Percentiles rank a stretch among this genome's conserved stretches.
phyloP scores from a whole-genome alignment of 1,284 basidiomycete species.

The Thecaphora frezii region DNA sequence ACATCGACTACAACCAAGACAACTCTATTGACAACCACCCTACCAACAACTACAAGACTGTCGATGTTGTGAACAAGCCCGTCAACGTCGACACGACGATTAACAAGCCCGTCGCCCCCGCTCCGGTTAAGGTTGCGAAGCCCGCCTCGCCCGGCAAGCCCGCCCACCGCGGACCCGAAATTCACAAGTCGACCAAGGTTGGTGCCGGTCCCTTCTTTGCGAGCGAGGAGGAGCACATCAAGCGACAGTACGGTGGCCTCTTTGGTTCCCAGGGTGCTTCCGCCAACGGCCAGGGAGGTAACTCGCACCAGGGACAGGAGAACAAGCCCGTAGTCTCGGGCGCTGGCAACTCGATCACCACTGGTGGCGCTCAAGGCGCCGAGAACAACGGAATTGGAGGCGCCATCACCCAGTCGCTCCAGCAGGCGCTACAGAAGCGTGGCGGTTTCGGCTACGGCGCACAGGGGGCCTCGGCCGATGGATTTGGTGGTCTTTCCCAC shows the following conservation, averaged over 20 bases:
- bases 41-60: no score
- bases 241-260: not conserved
- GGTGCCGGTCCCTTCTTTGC: no score
- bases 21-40: not conserved
- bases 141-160: no score
- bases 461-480: constrained; percentile 19
- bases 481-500: constrained; percentile 6
- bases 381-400: constrained; percentile 17
- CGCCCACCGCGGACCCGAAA: no score
- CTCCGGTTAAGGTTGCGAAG: no score
- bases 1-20: not conserved
- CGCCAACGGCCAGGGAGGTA: constrained; percentile 14
- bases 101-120: not conserved
- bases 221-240: no score
- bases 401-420: constrained; percentile 7
- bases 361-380: constrained; percentile 12
- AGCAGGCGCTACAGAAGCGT: constrained; percentile 10
- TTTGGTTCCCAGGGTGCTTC: constrained; percentile 13
- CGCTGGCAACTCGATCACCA: constrained; percentile 15
- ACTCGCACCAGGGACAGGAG: constrained; percentile 12
- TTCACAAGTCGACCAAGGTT: no score
- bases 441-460: constrained; percentile 6
- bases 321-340: constrained; percentile 14
- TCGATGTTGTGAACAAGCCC: not conserved
- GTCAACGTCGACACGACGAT: not conserved